Base-by-base conservation (phyloP, 257 asterid genomes). In the Solanum ahanhuiri region DNA sequence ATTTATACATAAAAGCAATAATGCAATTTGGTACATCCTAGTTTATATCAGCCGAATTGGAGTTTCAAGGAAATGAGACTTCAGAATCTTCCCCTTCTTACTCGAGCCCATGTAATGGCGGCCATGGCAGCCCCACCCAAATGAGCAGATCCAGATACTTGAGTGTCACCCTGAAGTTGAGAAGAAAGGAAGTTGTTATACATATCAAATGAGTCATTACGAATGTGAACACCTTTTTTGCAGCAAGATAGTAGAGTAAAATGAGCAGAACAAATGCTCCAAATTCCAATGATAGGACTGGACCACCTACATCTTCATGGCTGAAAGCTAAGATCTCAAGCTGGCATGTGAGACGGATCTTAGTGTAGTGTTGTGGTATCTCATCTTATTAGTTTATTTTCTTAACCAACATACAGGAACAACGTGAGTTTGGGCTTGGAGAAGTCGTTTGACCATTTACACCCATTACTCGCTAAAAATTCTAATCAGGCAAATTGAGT, bases 111-210 rank as follows among this genome's bases (percentile, higher is more conserved):
- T 41, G 98, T 94, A 33, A 94, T 66, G 63, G 97, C 95, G 58
- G 97, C 98, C 12, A 91, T 95, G 0, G 93, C 87, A n/a, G 95
- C 98, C 35, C 99, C 99, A 75, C 99, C 99, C 88, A 96, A 87
- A 82, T 95, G 98, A 83, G 95, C 94, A 18, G 98, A 88, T 86
- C 98, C 98, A 18, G 98, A 94, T 63, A 94, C 86, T 85, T 66
- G 86, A 31, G 51, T 57, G 81, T 94, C 96, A 28, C 98, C 99
- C 99, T 96, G 93, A 85, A 41, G 75, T 14, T 85, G 20, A 43
- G 37, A 48, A 77, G 35, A 41, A 28, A 85, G 72, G 70, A 71
- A 12, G 41, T 60, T 12, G 75, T 30, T 8, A 85, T 37, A 12
- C 54, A 30, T 58, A 23, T 69, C 72, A 20, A 77, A 51, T 33